Evolutionary conservation across 1,139 yeast genomes (phyloP), one percentile per base, ranked within the genome.

Genomic region (Sugiyamaella japonica): DNA sequence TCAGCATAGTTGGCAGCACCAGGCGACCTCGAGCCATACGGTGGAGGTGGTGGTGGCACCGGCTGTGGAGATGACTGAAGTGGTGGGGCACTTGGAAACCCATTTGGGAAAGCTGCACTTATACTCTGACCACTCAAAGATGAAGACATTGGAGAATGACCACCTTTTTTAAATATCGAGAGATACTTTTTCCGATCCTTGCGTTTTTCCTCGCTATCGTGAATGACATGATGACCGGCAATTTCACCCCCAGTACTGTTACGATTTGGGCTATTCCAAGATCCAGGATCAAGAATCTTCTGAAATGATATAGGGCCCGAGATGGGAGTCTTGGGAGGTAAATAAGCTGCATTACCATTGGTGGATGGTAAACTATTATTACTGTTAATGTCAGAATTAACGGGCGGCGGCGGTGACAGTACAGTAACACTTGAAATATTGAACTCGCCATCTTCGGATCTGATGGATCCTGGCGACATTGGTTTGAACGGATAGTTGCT

Each of bases 241-340:
- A 45, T 39, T 15, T 15, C 38, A 25, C 38, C 31, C 25, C 17
- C 42, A 20, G 32, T 44, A 23, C 28, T 13, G 29, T 54, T 31
- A 3, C 42, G 39, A 15, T 31, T 41, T 1, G 48, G 48, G 17
- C 46, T 44, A 20, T 38, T 53, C 58, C 58, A 55, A n/a, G 52
- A 39, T 16, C 51, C 55, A 23, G 54, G 54, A 29, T 55, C 56
- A 20, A 49, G 49, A 29, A 58, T 58, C 43, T 51, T 54, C 23
- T 56, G 56, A 7, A 54, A 57, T 23, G 55, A 42, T n/a, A 59
- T 48, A 3, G 61, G 61, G 1, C 55, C 56, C 12, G 61, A 59
- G 5, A 57, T 55, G 9, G 54, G 43, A 8, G 49, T 52, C 31
- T 52, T 56, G 8, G 48, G 52, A 16, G 48, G 39, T 9, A 34